Percentiles rank a stretch among this genome's conserved stretches.
Conservation (phyloP, 2,329 filamentous ascomycete species). For the Alternaria incomplexa region DNA sequence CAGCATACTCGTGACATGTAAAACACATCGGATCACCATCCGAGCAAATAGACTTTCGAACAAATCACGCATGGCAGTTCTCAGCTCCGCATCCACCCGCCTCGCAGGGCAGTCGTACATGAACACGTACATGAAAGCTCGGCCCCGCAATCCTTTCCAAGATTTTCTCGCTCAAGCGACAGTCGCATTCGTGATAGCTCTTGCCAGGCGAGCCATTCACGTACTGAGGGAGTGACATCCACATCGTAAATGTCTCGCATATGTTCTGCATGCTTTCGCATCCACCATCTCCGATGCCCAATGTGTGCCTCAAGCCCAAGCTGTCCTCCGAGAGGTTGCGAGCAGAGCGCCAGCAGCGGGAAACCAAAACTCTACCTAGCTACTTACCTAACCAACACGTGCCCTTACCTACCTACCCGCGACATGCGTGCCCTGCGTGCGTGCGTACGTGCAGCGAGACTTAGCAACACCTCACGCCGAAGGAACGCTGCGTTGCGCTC, state of each 20-base stretch:
- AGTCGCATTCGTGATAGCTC: neutral
- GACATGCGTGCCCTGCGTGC: neutral
- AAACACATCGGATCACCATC: neutral
- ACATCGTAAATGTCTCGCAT: constrained; percentile 1
- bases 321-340: neutral
- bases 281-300: neutral
- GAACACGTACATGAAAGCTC: neutral
- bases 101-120: neutral
- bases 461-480: neutral
- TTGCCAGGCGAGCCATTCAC: neutral
- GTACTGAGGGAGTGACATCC: neutral
- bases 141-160: neutral
- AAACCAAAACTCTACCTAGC: neutral
- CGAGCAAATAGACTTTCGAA: constrained; percentile 1
- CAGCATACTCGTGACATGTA: neutral
- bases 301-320: neutral
- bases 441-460: neutral
- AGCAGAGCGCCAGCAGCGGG: neutral
- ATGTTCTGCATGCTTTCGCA: neutral
- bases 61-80: neutral
- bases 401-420: neutral
- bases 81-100: neutral
- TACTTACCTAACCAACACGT: neutral
- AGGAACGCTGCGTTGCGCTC: neutral
- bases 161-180: neutral